Evolutionary conservation across 257 asterid species (phyloP), one percentile per base, ranked within the genome.

Genomic region (Forsythia suspensa): DNA sequence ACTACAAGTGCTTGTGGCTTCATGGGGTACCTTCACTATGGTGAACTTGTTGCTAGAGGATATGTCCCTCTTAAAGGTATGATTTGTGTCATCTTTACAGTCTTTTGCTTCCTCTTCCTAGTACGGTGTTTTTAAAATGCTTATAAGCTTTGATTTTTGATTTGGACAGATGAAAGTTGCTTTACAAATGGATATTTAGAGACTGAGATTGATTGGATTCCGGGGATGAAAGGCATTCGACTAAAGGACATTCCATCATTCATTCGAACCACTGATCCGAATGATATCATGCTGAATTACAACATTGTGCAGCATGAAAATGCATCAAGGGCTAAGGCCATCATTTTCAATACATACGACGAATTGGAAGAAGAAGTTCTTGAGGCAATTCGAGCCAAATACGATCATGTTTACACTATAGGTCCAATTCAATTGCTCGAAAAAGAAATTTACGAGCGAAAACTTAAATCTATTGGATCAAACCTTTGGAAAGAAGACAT

Each of bases 211-310:
- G 90, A 88, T 61, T 86, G 87, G 87, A 86, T 86, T 29, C 85
- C 90, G 4, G 88, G 88, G 18, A 88, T 86, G 90, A 79, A 74
- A 81, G 86, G 83, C 13, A 78, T 88, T 29, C 82, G 88, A 9
- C 80, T 88, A 39, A 83, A 82, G 79, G 92, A 88, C 76, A 77
- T 88, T 52, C 90, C 92, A 12, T 65, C 79, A 8, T 88, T 88
- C 81, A 81, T 88, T 20, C 78, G 87, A 71, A 88, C 90, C 1
- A 86, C 87, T 0, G 86, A 88, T 76, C 90, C 90, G 1, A 59
- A 88, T 3, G 88, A 72, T 18, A 83, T 82, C 68, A 84, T 86
- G 88, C 46, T 88, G 10, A 77, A 80, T 0, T 82, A 76, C 80
- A 76, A 81, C 81, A 83, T 84, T 16, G 78, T 77, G 11, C 88